Base-by-base conservation (phyloP, 176 grass and related monocot species). In the Hyparrhenia diplandra region DNA sequence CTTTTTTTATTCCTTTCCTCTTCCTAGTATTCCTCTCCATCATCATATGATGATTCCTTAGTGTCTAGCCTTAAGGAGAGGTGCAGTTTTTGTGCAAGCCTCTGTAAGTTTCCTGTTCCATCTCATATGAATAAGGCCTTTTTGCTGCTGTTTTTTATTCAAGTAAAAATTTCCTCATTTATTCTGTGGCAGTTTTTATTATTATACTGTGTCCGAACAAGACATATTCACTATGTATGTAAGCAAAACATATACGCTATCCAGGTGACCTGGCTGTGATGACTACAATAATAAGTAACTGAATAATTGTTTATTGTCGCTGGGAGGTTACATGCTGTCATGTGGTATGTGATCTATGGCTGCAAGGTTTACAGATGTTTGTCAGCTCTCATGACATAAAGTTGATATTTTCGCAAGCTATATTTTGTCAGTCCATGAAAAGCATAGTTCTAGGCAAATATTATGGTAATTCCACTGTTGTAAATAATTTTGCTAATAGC, bases 41-140 rank as follows among this genome's bases (percentile, higher is more conserved):
- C 72, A 42, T 85, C 59, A 77, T 78, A 49, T 52, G 25, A 68
- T 82, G 45, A 70, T 86, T 83, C 67, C 42, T 75, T 86, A 72
- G 79, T 71, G 74, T 54, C 62, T 85, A 86, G 82, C 86, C 83
- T 91, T 85, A 74, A 83, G 55, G 69, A 83, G 83, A 80, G 90
- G 75, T 92, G 90, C 86, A 88, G 78, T 92, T 88, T 87, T 85
- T 89, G 66, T 89, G 88, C 73, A 89, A 89, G 83, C 83, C 66
- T 89, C 79, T 88, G 64, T 51, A 86, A 86, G 64, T 82, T 86
- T 71, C 67, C 67, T 58, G 63, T 82, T 67, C 13, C 5, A 23
- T 79, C 27, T 21, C 51, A 45, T 81, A 80, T 71, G 83, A 82
- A 83, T 88, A 79, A 88, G 61, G 51, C 21, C 35, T 25, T 60